These are phyloP conservation scores for Anthracocystis setariae DNA, from an alignment of 1,284 basidiomycete genomes.

Conservation along the genomic window DNA sequence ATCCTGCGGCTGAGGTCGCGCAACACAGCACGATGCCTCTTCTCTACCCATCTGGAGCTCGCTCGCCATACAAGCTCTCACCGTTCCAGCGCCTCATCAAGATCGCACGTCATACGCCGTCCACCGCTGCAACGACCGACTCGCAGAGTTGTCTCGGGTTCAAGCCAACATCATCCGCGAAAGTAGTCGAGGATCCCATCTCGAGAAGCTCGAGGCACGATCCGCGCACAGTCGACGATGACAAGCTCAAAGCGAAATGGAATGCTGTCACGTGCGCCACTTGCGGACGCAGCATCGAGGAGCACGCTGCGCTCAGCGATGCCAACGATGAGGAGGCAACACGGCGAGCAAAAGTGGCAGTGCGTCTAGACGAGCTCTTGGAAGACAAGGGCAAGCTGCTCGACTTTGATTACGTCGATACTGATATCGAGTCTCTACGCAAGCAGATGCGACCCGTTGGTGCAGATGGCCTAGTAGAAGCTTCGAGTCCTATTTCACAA, in stretches of 20 bases:
- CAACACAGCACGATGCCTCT: slow-evolving; percentile 23
- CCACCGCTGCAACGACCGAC: slow-evolving; percentile 5
- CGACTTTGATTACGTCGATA: slow-evolving; percentile 80
- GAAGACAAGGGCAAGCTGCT: slow-evolving; percentile 81
- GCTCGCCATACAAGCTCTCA: slow-evolving; percentile 21
- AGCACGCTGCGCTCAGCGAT: slow-evolving; percentile 74
- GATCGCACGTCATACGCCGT: slow-evolving; percentile 39
- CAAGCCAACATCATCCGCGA: slow-evolving; percentile 38
- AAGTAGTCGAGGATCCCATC: slow-evolving; percentile 29
- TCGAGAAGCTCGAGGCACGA: slow-evolving; percentile 23
- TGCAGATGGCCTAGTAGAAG: slow-evolving; percentile 42
- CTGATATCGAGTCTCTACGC: slow-evolving; percentile 77
- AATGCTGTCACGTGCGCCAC: slow-evolving; percentile 34
- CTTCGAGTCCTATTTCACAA: slow-evolving; percentile 40
- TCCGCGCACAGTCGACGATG: slow-evolving; percentile 24
- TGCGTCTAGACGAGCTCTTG: slow-evolving; percentile 83
- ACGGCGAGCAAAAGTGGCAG: slow-evolving; percentile 79
- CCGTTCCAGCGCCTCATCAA: slow-evolving; percentile 43
- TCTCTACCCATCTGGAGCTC: slow-evolving; percentile 37
- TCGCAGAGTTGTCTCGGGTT: slow-evolving; percentile 24
- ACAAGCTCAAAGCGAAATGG: slow-evolving; percentile 25
- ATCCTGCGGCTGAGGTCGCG: neutral
- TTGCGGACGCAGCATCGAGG: slow-evolving; percentile 78
- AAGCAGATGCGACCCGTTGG: slow-evolving; percentile 67
- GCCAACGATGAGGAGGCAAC: slow-evolving; percentile 66